Evolutionary conservation across 768 basidiomycete species (phyloP).

Genomic region (Lentinula sp.): DNA sequence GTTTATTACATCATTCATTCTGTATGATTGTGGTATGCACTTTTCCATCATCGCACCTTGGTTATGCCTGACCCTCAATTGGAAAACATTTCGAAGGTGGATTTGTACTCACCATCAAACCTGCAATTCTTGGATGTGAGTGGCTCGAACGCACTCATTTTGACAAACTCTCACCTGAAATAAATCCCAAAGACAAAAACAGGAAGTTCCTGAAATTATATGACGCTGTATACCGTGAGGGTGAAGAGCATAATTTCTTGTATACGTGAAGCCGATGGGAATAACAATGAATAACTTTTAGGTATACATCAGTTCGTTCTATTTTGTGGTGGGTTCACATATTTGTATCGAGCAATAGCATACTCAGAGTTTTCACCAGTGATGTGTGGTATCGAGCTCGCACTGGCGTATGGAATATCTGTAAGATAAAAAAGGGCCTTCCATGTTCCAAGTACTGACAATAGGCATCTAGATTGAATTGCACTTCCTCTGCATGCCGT

Average conservation of each 20-base stretch:
- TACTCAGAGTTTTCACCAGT: background rate
- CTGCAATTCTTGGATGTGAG: background rate
- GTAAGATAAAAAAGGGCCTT: background rate
- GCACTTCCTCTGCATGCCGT: background rate
- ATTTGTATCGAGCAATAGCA: background rate
- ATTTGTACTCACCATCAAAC: background rate
- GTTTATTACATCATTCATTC: background rate
- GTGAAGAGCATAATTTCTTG: background rate
- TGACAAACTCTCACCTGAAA: background rate
- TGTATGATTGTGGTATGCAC: background rate
- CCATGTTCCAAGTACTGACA: background rate
- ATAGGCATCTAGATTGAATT: background rate
- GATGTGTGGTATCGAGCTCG: background rate
- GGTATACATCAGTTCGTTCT: background rate
- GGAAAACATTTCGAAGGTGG: background rate
- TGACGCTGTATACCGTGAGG: background rate
- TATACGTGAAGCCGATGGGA: background rate
- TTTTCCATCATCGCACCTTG: no score
- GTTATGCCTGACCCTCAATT: no score
- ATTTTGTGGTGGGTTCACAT: background rate
- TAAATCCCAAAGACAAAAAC: background rate
- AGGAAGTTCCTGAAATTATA: background rate
- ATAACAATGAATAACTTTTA: background rate
- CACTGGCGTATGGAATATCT: background rate
- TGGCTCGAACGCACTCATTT: background rate